These are phyloP conservation scores for Bipolaris sorokiniana DNA, from an alignment of 2,329 filamentous ascomycete species.

Conservation along the genomic window DNA sequence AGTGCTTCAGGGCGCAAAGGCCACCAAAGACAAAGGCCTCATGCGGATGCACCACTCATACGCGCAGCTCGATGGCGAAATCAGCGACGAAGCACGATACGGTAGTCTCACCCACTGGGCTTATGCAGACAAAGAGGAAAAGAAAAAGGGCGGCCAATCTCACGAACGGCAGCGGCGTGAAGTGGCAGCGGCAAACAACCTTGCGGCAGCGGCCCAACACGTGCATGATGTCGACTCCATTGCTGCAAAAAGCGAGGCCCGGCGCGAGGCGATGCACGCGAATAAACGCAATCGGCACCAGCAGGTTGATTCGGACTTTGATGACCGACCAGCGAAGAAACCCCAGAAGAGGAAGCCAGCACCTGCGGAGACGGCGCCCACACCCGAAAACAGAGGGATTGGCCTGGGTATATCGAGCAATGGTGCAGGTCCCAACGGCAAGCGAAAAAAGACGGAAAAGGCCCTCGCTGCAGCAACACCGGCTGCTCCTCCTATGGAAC, in stretches of 20 bases:
- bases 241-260: slow-evolving; percentile 77
- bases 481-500: slow-evolving; percentile 64
- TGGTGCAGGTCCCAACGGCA: slow-evolving; percentile 63
- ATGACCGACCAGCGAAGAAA: slow-evolving; percentile 72
- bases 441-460: slow-evolving; percentile 84
- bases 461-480: slow-evolving; percentile 41
- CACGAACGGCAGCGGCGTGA: slow-evolving; percentile 80
- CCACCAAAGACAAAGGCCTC: slow-evolving; percentile 84
- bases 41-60: slow-evolving; percentile 84
- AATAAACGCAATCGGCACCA: slow-evolving; percentile 73
- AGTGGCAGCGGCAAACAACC: slow-evolving; percentile 73
- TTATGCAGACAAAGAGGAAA: slow-evolving; percentile 77
- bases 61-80: slow-evolving; percentile 83
- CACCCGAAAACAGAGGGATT: slow-evolving; percentile 51
- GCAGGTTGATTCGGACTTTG: slow-evolving; percentile 78
- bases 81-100: slow-evolving; percentile 92
- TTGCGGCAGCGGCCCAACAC: slow-evolving; percentile 72
- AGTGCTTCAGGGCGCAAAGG: slow-evolving; percentile 89
- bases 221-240: slow-evolving; percentile 83
- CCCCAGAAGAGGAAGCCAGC: slow-evolving; percentile 63
- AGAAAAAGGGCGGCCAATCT: slow-evolving; percentile 63
- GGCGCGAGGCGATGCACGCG: slow-evolving; percentile 80
- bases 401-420: slow-evolving; percentile 70
- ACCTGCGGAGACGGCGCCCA: slow-evolving; percentile 56
- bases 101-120: slow-evolving; percentile 95